Percentiles rank a stretch among this genome's conserved stretches.
Conservation (phyloP, 148 eudicot species). For the Rhododendron henanense region DNA sequence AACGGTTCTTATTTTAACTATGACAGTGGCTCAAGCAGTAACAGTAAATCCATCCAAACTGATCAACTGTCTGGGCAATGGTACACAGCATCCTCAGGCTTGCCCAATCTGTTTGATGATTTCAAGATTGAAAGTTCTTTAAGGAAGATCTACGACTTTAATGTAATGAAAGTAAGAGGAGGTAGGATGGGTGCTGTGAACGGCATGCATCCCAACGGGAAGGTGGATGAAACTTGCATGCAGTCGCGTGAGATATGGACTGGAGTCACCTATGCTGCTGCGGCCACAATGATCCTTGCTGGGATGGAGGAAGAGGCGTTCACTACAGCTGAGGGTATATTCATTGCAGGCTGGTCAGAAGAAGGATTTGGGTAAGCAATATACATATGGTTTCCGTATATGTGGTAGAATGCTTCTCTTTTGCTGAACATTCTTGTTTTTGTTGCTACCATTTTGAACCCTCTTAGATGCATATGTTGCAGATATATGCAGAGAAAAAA, state of each 20-base stretch:
- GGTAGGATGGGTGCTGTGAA: slow-evolving; percentile 97
- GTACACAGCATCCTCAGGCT: slow-evolving; percentile 90
- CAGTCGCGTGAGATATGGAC: slow-evolving; percentile 98
- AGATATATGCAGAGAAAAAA: background rate
- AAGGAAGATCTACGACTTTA: slow-evolving; percentile 78
- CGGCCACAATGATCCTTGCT: slow-evolving; percentile 91
- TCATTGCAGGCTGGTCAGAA: slow-evolving; percentile 94
- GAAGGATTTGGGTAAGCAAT: slow-evolving; percentile 85
- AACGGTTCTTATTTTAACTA: slow-evolving; percentile 94
- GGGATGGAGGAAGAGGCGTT: slow-evolving; percentile 94
- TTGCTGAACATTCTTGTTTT: background rate
- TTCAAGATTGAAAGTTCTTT: slow-evolving; percentile 61
- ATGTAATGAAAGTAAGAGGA: slow-evolving; percentile 88
- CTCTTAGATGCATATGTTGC: background rate
- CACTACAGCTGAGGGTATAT: slow-evolving; percentile 90
- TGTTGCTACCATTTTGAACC: background rate
- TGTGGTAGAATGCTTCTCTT: background rate
- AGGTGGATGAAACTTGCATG: slow-evolving; percentile 97
- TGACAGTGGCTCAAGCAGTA: slow-evolving; percentile 96
- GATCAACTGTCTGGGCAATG: slow-evolving; percentile 99
- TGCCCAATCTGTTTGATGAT: slow-evolving; percentile 81
- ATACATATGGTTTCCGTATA: background rate
- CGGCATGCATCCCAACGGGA: slow-evolving; percentile 92
- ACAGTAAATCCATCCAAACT: slow-evolving; percentile 92
- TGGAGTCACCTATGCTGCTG: slow-evolving; percentile 87